A percentile compares a stretch with the other conserved stretches of the same genome.
Conservation (phyloP, 2,329 filamentous ascomycete species). For the Fusarium devonianum region DNA sequence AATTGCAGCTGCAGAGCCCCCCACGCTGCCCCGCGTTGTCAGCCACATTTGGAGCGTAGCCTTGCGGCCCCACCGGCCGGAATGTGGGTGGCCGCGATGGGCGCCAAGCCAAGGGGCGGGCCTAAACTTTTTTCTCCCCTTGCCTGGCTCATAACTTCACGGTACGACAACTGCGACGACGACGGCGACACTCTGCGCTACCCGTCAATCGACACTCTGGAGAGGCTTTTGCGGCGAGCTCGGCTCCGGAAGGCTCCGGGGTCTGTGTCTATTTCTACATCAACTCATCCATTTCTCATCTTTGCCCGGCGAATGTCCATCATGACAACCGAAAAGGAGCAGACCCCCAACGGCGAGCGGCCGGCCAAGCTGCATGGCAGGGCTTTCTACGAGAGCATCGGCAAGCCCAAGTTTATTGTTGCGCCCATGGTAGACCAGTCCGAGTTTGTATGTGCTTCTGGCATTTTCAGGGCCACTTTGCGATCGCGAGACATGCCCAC, state of each 20-base stretch:
- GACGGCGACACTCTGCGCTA: slow-evolving; percentile 9
- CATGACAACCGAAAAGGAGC: slow-evolving; percentile 40
- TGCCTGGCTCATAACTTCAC: not conserved
- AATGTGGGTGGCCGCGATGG: slow-evolving; percentile 7
- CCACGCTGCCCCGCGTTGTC: slow-evolving; percentile 28
- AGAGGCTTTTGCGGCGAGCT: slow-evolving; percentile 24
- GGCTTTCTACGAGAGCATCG: slow-evolving; percentile 94
- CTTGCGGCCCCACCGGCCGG: slow-evolving; percentile 21
- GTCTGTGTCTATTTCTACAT: slow-evolving; percentile 12
- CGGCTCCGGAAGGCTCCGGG: slow-evolving; percentile 39
- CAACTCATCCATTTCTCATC: slow-evolving; percentile 2
- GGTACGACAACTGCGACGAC: not conserved
- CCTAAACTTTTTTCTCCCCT: slow-evolving; percentile 11
- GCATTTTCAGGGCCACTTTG: not conserved
- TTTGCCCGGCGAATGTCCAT: slow-evolving; percentile 40
- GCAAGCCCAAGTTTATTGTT: slow-evolving; percentile 87
- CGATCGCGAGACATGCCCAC: not conserved
- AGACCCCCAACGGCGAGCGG: slow-evolving; percentile 31
- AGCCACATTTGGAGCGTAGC: slow-evolving; percentile 27
- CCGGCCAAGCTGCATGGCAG: slow-evolving; percentile 76
- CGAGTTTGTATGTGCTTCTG: slow-evolving; percentile 77
- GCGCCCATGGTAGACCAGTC: slow-evolving; percentile 99
- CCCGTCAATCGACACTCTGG: slow-evolving; percentile 29
- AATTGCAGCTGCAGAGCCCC: not conserved
- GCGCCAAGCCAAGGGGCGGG: slow-evolving; percentile 1